Evolutionary conservation across 345 rosid species (phyloP).

Genomic region (Trapa bicornis): DNA sequence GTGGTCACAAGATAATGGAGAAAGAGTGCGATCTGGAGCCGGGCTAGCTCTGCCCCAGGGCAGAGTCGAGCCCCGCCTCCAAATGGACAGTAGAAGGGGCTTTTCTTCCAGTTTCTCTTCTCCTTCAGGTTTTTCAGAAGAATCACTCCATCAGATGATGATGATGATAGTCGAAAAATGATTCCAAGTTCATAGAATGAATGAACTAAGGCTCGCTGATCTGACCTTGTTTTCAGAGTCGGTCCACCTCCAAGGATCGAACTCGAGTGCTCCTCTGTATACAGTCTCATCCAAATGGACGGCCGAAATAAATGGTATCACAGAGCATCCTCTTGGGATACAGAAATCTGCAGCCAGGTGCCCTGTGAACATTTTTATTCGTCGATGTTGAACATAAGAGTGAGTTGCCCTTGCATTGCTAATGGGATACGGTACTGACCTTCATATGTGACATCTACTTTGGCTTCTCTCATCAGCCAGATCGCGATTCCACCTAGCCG

Average conservation of each 20-base stretch:
- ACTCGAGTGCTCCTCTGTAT: constrained; percentile 40
- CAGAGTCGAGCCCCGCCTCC: constrained; percentile 87
- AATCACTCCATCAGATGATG: not conserved
- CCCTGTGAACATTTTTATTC: not conserved
- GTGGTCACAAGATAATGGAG: constrained; percentile 52
- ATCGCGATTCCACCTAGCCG: constrained; percentile 83
- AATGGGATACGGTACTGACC: constrained; percentile 8
- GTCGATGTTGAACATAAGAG: not conserved
- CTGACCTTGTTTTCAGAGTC: constrained; percentile 54
- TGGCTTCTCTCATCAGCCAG: constrained; percentile 86
- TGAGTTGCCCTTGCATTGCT: not conserved
- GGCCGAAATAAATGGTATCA: constrained; percentile 77
- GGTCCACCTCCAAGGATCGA: constrained; percentile 89
- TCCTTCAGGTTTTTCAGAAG: constrained; percentile 25
- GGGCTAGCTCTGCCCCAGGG: constrained; percentile 85
- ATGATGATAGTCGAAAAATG: not conserved
- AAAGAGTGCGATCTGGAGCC: constrained; percentile 76
- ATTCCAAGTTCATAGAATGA: not conserved
- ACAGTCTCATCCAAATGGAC: constrained; percentile 62
- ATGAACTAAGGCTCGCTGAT: not conserved
- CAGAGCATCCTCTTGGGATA: constrained; percentile 77
- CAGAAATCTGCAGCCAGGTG: constrained; percentile 32
- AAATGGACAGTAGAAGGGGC: constrained; percentile 51
- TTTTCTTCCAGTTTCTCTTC: constrained; percentile 77
- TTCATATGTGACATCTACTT: constrained; percentile 58